Base-by-base conservation (phyloP, 2,329 filamentous ascomycete genomes). In the Orbilia brochopaga region DNA sequence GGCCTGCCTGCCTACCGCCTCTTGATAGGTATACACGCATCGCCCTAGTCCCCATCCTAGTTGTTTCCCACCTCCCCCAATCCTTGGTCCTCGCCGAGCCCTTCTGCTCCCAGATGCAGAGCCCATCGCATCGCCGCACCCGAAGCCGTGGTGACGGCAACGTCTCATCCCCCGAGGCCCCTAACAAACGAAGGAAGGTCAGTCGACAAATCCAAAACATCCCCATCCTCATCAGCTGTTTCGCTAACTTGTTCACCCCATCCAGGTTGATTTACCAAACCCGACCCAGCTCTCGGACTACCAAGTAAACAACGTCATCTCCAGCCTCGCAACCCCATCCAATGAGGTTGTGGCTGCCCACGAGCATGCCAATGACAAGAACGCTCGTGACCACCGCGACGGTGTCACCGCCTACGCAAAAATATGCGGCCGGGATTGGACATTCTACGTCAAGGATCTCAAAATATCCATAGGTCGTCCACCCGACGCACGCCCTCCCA, bases 391-490 rank as follows among this genome's bases (percentile, higher is more conserved):
- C 60, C 78, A 76, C 73, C 83, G 83, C 44, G 84, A 87, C 44
- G 86, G 85, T 19, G 86, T 89, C 73, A 84, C 87, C 76, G 90
- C 90, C 37, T 94, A 90, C 79, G 90, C 90, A 63, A 93, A 93
- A 81, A 88, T 94, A 72, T 87, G 90, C 19, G 90, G 89, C 15
- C 86, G 87, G 74, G 88, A 91, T 78, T 94, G 90, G 90, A 92
- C 90, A 8, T 94, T 89, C 79, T 93, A 91, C 78, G 87, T 93
- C 70, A 89, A 88, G 73, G 87, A 88, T 73, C 83, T 91, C n/a
- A 83, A 84, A 59, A 85, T 92, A 77, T 87, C 89, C 75, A 92
- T 94, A 74, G 90, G 90, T 48, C 86, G 90, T 74, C 86, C 86
- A 17, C 85, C 86, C 2, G 87, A 89, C 80, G 78, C 73, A 75